A percentile compares a stretch with the other conserved stretches of the same genome.
These are phyloP conservation scores for Phaeosphaeria sp. DNA, from an alignment of 2,329 filamentous ascomycete species.

Conservation along the genomic window DNA sequence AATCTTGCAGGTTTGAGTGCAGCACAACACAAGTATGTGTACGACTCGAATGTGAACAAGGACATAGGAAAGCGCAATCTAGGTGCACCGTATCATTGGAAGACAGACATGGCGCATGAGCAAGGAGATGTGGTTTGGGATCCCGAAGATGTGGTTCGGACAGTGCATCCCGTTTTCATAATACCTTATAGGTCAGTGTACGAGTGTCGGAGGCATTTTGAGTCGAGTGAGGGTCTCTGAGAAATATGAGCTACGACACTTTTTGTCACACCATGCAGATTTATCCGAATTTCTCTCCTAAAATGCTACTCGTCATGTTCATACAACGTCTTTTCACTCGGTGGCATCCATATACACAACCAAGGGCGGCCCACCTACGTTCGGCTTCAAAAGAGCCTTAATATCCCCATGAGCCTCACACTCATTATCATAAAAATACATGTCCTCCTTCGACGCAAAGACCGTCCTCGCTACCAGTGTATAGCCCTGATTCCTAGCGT, in stretches of 20 bases:
- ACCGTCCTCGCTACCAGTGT: slow-evolving; percentile 68
- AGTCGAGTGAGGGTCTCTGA: slow-evolving; percentile 63
- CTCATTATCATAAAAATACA: slow-evolving; percentile 71
- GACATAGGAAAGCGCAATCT: slow-evolving; percentile 33
- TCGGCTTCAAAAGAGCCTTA: slow-evolving; percentile 46
- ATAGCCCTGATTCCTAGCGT: slow-evolving; percentile 69
- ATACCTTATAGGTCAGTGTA: slow-evolving; percentile 75
- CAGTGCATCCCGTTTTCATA: slow-evolving; percentile 84
- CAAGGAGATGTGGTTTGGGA: slow-evolving; percentile 66
- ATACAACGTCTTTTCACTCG: background rate
- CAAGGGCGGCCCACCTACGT: slow-evolving; percentile 34
- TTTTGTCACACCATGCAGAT: no score
- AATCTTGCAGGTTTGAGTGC: slow-evolving; percentile 85
- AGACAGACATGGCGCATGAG: slow-evolving; percentile 54
- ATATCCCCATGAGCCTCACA: slow-evolving; percentile 63
- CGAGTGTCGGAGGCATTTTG: slow-evolving; percentile 70
- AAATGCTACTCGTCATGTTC: no score
- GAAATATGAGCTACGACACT: background rate
- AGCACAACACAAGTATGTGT: slow-evolving; percentile 70
- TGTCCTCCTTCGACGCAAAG: slow-evolving; percentile 70
- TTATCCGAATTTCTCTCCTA: no score
- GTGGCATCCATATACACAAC: slow-evolving; percentile 37
- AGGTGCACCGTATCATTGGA: slow-evolving; percentile 54
- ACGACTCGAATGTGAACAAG: slow-evolving; percentile 48
- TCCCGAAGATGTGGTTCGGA: slow-evolving; percentile 70